Evolutionary conservation across 2,329 filamentous ascomycete genomes (phyloP), one percentile per base, ranked within the genome.

Genomic region (Sclerotinia subarctica): DNA sequence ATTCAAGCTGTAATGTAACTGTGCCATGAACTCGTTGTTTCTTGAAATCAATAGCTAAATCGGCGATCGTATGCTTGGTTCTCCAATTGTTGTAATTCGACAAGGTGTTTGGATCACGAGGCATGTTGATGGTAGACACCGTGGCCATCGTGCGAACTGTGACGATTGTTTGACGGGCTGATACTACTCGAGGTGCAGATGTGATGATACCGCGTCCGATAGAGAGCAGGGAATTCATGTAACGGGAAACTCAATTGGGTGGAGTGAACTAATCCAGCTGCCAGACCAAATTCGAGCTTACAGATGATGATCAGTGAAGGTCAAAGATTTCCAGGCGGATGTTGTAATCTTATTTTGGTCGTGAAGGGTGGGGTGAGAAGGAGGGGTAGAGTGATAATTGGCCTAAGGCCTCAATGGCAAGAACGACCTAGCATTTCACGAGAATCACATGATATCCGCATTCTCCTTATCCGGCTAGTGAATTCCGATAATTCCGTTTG

Each of bases 71-170:
- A 81, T 97, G 93, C 77, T 85, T 88, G 24, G 92, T 97, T 70
- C 87, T 84, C 88, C 93, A 97, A 67, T 90, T 88, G 79, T 92
- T 88, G 80, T 97, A 97, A 82, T 98, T 98, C 77, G 92, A 91
- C 69, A 95, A 81, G 35, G 95, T 97, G 79, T 93, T 96, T 65
- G 93, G 93, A 80, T 98, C 94, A 76, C 92, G 87, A 71, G 74
- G 70, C 54, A 64, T 66, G 13, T 56, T 72, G 65, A 66, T 68
- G n/a, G 73, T 69, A 62, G 59, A 62, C n/a, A 51, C 49, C 2
- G 65, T 63, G 26, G 71, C 68, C 71, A 75, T 75, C 19, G 70
- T 74, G 38, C 71, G 72, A 52, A 72, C 17, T 38, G 72, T 60
- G 29, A 63, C 64, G 67, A 53, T 70, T 35, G 54, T 65, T 54